Percentiles rank a stretch among this genome's conserved stretches.
phyloP scores from a whole-genome alignment of 495 filamentous ascomycete species.

The Hypoxylon subgilvum region DNA sequence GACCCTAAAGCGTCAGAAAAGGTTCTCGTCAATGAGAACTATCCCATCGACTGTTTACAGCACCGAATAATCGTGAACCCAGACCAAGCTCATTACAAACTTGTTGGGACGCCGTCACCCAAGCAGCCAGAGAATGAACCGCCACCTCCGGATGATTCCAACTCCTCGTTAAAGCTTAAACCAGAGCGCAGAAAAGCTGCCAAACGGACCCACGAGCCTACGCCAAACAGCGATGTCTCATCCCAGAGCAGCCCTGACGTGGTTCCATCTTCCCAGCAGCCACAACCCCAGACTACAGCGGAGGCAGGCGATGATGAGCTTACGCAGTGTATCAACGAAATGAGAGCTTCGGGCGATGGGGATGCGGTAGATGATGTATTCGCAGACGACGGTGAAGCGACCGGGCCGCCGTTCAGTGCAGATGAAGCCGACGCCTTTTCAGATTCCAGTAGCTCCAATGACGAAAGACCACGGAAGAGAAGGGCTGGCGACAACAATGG shows the following conservation, averaged over 20 bases:
- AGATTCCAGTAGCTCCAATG: slow-evolving; percentile 3
- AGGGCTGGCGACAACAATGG: background rate
- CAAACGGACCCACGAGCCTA: background rate
- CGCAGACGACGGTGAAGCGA: background rate
- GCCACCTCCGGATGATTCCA: slow-evolving; percentile 17
- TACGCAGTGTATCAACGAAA: slow-evolving; percentile 29
- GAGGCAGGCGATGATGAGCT: slow-evolving; percentile 33
- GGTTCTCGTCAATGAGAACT: slow-evolving; percentile 76
- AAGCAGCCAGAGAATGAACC: background rate
- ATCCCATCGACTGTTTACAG: slow-evolving; percentile 77
- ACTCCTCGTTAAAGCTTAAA: slow-evolving; percentile 43
- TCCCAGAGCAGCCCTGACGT: slow-evolving; percentile 10
- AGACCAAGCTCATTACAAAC: slow-evolving; percentile 63
- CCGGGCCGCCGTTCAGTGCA: background rate
- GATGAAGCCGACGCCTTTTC: slow-evolving; percentile 10
- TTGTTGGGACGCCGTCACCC: slow-evolving; percentile 48
- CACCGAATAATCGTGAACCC: slow-evolving; percentile 64
- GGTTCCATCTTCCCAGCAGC: slow-evolving; percentile 20
- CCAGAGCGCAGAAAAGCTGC: slow-evolving; percentile 12
- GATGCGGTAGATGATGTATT: background rate
- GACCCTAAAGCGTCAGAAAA: slow-evolving; percentile 15
- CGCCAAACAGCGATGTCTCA: slow-evolving; percentile 8
- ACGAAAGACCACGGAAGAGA: slow-evolving; percentile 29
- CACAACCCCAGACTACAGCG: too few relatives aligned
- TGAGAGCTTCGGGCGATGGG: background rate